Percentiles rank a stretch among this genome's conserved stretches.
These are phyloP conservation scores for Leucosporidium yakuticum DNA, from an alignment of 768 basidiomycete genomes.

Conservation along the genomic window DNA sequence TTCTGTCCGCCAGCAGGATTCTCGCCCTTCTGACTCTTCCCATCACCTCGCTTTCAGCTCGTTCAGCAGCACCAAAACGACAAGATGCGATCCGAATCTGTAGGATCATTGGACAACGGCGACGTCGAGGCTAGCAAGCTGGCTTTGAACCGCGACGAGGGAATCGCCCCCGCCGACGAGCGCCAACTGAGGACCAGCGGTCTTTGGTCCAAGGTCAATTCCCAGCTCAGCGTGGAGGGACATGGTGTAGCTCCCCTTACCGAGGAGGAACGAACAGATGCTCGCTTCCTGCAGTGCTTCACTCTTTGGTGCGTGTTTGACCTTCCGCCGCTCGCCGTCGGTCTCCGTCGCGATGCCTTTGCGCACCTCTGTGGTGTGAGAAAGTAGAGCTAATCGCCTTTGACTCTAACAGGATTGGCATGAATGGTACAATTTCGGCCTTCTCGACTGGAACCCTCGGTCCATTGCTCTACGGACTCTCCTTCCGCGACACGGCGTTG, in stretches of 20 bases:
- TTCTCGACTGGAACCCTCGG: conserved; percentile 66
- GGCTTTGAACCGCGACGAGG: too few species aligned
- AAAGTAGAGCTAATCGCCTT: not conserved
- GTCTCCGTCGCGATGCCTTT: not conserved
- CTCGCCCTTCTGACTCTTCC: too few species aligned
- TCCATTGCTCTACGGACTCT: conserved; percentile 57
- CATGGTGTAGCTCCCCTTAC: conserved; percentile 1
- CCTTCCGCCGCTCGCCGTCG: too few species aligned
- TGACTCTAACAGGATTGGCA: conserved; percentile 15
- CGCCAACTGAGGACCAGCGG: too few species aligned
- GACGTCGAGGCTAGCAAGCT: too few species aligned
- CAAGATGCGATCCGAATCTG: too few species aligned
- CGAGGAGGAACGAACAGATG: conserved; percentile 12
- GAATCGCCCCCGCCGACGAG: too few species aligned
- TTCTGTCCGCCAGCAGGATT: too few species aligned
- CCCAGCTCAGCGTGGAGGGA: not conserved
- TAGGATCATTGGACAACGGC: too few species aligned
- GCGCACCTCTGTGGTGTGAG: not conserved
- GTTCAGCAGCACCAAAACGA: too few species aligned
- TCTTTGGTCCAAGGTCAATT: too few species aligned
- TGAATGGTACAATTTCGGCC: conserved; percentile 42
- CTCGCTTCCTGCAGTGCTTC: conserved; percentile 19
- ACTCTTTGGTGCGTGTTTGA: conserved; percentile 21
- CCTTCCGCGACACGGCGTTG: conserved; percentile 57
- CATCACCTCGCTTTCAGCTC: too few species aligned